phyloP scores from a whole-genome alignment of 352 stramenopile genomes.

The Phytophthora sp. region DNA sequence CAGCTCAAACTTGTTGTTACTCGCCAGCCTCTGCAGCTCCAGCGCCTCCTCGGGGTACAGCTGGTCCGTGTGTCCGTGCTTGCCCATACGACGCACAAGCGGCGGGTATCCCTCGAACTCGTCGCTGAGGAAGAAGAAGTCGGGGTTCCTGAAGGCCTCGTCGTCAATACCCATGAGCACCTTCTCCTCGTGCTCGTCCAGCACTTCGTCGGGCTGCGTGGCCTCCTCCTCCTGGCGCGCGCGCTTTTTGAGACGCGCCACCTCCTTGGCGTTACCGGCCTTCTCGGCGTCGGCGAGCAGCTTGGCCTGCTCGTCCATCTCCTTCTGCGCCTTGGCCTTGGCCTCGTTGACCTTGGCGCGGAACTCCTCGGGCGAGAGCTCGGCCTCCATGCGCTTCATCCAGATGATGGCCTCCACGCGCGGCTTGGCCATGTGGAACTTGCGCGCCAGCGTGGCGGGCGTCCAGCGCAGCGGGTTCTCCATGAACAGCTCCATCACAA shows the following conservation, averaged over 20 bases:
- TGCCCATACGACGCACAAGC: conserved; percentile 78
- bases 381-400: conserved; percentile 73
- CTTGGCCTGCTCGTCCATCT: conserved; percentile 44
- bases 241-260: conserved; percentile 62
- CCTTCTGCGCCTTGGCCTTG: conserved; percentile 50
- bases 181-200: conserved; percentile 63
- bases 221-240: conserved; percentile 50
- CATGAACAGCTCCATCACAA: conserved; percentile 86
- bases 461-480: conserved; percentile 89
- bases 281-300: conserved; percentile 56
- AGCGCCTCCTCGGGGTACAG: conserved; percentile 80
- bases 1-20: conserved; percentile 73
- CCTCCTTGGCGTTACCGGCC: conserved; percentile 62
- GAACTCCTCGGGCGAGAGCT: conserved; percentile 67
- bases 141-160: conserved; percentile 78
- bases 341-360: conserved; percentile 60
- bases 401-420: conserved; percentile 84
- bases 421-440: conserved; percentile 74
- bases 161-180: conserved; percentile 67
- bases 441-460: conserved; percentile 80
- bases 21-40: conserved; percentile 71
- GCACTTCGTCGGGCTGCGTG: conserved; percentile 56
- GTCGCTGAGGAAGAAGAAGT: conserved; percentile 89
- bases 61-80: conserved; percentile 84
- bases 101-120: conserved; percentile 83